These are phyloP conservation scores for Physaria fendleri DNA, from an alignment of 345 rosid genomes.

Conservation along the genomic window DNA sequence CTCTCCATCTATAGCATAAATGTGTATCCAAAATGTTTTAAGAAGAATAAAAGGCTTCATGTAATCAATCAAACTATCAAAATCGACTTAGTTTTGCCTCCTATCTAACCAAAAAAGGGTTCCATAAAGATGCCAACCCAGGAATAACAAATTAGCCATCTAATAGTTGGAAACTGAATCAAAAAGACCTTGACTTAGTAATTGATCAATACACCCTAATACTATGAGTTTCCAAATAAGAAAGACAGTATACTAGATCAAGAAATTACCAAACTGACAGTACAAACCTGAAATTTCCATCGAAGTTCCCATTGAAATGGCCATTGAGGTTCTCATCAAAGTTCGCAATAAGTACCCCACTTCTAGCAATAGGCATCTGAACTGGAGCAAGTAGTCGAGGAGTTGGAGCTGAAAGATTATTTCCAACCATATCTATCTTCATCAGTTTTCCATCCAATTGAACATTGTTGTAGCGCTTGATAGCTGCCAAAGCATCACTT, in stretches of 20 bases:
- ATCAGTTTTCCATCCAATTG: conserved; percentile 66
- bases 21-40: conserved; percentile 5
- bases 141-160: neutral
- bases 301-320: conserved; percentile 15
- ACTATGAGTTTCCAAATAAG: no score
- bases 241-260: neutral
- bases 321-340: conserved; percentile 16
- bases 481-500: conserved; percentile 55
- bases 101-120: neutral
- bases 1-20: neutral
- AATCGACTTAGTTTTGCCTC: neutral
- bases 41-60: neutral
- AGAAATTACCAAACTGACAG: neutral
- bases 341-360: conserved; percentile 40
- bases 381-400: conserved; percentile 25
- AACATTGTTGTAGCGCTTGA: conserved; percentile 60
- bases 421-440: conserved; percentile 64
- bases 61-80: neutral
- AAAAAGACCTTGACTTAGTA: neutral
- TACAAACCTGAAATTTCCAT: conserved; percentile 26
- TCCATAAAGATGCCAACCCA: neutral
- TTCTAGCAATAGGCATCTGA: conserved; percentile 28
- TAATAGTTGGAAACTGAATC: no score
- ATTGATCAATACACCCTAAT: neutral
- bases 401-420: conserved; percentile 32